phyloP scores from a whole-genome alignment of 139 green algal species.

The Auxenochlorella pyrenoidosa region DNA sequence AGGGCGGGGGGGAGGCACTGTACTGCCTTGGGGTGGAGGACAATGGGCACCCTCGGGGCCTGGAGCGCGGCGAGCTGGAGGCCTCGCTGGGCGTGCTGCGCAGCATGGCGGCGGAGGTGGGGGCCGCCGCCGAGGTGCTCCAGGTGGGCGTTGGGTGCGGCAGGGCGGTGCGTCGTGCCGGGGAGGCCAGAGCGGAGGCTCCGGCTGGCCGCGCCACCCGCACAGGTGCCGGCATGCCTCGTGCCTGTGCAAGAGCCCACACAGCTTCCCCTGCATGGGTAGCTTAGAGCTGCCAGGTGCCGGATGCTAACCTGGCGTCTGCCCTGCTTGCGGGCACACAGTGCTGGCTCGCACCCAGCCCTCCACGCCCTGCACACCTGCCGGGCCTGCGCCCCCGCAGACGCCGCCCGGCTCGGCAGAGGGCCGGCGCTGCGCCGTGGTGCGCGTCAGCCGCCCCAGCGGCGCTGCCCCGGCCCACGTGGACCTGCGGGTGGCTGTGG shows the following conservation, averaged over 20 bases:
- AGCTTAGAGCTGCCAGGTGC: too few species aligned
- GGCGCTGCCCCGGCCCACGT: background rate
- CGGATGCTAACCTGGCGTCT: too few species aligned
- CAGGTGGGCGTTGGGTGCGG: conserved; percentile 2
- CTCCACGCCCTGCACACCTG: too few species aligned
- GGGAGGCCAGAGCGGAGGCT: too few species aligned
- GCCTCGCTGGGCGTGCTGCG: conserved; percentile 69
- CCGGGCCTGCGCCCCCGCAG: background rate
- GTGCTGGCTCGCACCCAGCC: too few species aligned
- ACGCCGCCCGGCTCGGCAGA: conserved; percentile 48
- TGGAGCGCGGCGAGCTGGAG: conserved; percentile 65
- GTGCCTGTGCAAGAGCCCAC: too few species aligned
- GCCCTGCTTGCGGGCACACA: too few species aligned
- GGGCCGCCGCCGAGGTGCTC: conserved; percentile 49
- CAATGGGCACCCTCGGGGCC: conserved; percentile 83
- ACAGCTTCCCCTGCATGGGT: too few species aligned
- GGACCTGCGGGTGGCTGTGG: conserved; percentile 57
- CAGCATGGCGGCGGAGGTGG: conserved; percentile 73
- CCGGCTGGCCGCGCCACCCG: too few species aligned
- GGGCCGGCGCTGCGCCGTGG: conserved; percentile 58
- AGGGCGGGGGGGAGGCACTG: conserved; percentile 80
- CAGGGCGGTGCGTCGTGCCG: too few species aligned
- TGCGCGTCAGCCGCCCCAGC: conserved; percentile 54
- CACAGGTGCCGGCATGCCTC: too few species aligned
- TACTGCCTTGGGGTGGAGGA: conserved; percentile 83